These are phyloP conservation scores for Phylloboletellus chloephorus DNA, from an alignment of 1,284 basidiomycete species.

Conservation along the genomic window DNA sequence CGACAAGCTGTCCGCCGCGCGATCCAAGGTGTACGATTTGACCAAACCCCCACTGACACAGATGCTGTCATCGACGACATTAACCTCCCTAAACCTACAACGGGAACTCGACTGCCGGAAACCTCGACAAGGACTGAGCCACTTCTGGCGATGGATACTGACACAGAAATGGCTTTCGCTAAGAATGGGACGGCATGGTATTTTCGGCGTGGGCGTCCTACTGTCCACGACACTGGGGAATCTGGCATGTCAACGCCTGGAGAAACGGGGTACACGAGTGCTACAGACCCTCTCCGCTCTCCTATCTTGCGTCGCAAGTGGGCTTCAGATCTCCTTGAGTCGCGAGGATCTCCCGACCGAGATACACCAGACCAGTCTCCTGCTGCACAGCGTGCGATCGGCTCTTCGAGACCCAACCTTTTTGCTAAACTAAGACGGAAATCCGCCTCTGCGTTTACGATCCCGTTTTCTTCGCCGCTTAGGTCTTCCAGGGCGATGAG, in stretches of 20 bases:
- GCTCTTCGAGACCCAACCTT: conserved; percentile 20
- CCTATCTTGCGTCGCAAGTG: conserved; percentile 42
- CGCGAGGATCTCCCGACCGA: conserved; percentile 20
- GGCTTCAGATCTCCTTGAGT: conserved; percentile 40
- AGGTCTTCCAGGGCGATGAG: conserved; percentile 23
- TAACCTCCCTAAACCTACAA: conserved; percentile 10
- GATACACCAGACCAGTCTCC: conserved; percentile 13
- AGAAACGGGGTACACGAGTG: conserved; percentile 22
- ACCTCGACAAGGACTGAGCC: conserved; percentile 32
- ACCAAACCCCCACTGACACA: conserved; percentile 27
- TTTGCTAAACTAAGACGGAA: conserved; percentile 38
- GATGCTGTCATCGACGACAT: conserved; percentile 24
- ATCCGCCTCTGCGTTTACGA: conserved; percentile 46
- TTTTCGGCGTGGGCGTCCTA: conserved; percentile 34
- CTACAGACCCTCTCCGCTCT: conserved; percentile 37
- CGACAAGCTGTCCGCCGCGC: conserved; percentile 66
- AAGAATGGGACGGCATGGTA: conserved; percentile 45
- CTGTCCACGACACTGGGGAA: conserved; percentile 18
- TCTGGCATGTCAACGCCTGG: conserved; percentile 27
- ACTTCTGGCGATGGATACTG: conserved; percentile 56
- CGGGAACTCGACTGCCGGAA: conserved; percentile 4
- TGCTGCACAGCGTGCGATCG: conserved; percentile 7
- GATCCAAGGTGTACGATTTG: conserved; percentile 32
- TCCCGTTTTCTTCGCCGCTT: conserved; percentile 41
- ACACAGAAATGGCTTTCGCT: conserved; percentile 49